phyloP scores from a whole-genome alignment of 352 stramenopile genomes.

The Phytophthora tentaculata region DNA sequence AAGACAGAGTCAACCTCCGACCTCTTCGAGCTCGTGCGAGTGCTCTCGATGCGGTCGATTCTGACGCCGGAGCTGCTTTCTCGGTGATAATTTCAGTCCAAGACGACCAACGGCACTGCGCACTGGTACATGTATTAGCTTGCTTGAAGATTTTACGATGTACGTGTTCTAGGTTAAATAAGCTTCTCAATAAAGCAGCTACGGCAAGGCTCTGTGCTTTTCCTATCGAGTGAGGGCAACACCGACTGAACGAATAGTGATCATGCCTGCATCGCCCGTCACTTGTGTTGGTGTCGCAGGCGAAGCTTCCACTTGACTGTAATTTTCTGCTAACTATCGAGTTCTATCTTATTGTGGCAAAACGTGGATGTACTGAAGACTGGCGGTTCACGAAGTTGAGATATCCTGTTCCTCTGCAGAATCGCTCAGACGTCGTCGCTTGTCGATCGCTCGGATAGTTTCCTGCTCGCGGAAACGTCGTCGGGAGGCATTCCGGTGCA shows the following conservation, averaged over 20 bases:
- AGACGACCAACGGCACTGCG: not conserved
- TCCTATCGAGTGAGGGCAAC: constrained; percentile 16
- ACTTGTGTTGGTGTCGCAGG: constrained; percentile 14
- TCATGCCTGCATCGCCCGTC: constrained; percentile 17
- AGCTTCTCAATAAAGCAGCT: constrained; percentile 37
- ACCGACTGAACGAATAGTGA: constrained; percentile 23
- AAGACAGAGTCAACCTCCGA: constrained; percentile 62
- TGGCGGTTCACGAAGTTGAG: constrained; percentile 43
- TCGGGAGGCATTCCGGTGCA: constrained; percentile 70
- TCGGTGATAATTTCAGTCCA: constrained; percentile 18
- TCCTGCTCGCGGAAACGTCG: constrained; percentile 63
- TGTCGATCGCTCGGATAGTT: constrained; percentile 52
- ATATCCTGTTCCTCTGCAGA: constrained; percentile 64
- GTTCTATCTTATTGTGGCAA: constrained; percentile 41
- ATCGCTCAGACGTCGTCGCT: constrained; percentile 62
- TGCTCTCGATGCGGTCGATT: constrained; percentile 59
- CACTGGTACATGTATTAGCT: constrained; percentile 8
- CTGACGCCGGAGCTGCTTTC: constrained; percentile 47
- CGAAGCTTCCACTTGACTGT: constrained; percentile 34
- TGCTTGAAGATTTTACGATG: constrained; percentile 13
- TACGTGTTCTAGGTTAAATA: constrained; percentile 40
- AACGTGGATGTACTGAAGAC: constrained; percentile 18
- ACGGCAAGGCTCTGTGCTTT: constrained; percentile 15
- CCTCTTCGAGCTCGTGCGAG: constrained; percentile 75
- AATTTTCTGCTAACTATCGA: constrained; percentile 34